A percentile compares a stretch with the other conserved stretches of the same genome.
Conservation (phyloP, 2,329 filamentous ascomycete genomes). For the Aspergillus novoparasiticus region DNA sequence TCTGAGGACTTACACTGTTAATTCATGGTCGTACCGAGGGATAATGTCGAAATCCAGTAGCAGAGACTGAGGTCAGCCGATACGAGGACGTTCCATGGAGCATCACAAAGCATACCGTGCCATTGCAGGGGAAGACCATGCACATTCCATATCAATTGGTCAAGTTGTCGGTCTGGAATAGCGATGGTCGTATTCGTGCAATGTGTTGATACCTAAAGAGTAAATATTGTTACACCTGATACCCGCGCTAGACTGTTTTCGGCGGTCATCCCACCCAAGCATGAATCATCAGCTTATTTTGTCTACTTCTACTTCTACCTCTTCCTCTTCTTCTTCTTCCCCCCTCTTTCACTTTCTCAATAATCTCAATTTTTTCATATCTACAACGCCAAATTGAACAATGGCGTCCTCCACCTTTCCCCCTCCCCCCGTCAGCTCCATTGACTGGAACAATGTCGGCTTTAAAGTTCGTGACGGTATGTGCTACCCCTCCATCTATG, state of each 20-base stretch:
- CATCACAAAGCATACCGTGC: not conserved
- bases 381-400: not conserved
- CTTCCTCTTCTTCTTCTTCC: not conserved
- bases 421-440: slow-evolving; percentile 33
- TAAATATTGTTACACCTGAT: not conserved
- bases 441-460: slow-evolving; percentile 88
- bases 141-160: not conserved
- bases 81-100: not conserved
- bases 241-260: not conserved
- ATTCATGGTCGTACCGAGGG: not conserved
- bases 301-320: not conserved
- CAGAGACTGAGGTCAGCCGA: not conserved
- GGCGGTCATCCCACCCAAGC: not conserved
- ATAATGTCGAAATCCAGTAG: not conserved
- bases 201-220: not conserved
- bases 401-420: slow-evolving; percentile 27
- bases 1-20: not conserved
- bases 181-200: not conserved
- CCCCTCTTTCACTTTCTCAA: not conserved
- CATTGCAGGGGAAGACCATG: not conserved
- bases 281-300: not conserved
- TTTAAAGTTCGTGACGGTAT: slow-evolving; percentile 89
- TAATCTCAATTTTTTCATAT: not conserved
- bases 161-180: not conserved
- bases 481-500: slow-evolving; percentile 19